A percentile compares a stretch with the other conserved stretches of the same genome.
Evolutionary conservation across 495 filamentous ascomycete genomes (phyloP).

Genomic region (Aspergillus taichungensis): DNA sequence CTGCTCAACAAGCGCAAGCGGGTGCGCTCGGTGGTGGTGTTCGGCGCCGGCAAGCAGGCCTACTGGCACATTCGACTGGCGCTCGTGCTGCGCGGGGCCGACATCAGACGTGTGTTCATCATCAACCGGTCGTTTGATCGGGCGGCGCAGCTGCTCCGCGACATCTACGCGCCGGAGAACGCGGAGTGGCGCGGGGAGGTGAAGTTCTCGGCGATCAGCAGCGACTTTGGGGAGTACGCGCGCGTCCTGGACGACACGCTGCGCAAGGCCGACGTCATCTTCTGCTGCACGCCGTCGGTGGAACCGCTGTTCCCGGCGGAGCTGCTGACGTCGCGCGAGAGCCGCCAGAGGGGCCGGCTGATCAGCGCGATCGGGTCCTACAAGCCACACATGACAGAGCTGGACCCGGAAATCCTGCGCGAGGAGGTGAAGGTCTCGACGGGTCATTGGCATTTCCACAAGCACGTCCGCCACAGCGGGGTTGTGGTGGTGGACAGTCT

Average conservation of each 20-base stretch:
- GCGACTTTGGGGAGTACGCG: constrained; percentile 60
- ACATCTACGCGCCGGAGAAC: constrained; percentile 46
- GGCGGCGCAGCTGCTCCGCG: constrained; percentile 44
- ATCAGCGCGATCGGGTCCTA: constrained; percentile 80
- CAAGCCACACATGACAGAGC: constrained; percentile 74
- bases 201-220: constrained; percentile 62
- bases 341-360: constrained; percentile 64
- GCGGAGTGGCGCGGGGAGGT: constrained; percentile 48
- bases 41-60: constrained; percentile 86
- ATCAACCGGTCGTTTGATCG: constrained; percentile 65
- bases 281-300: constrained; percentile 63
- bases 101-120: constrained; percentile 70
- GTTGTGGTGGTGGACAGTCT: constrained; percentile 78
- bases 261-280: constrained; percentile 63
- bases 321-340: constrained; percentile 58
- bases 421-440: constrained; percentile 53
- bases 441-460: constrained; percentile 53
- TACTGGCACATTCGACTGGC: constrained; percentile 88
- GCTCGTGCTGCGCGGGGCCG: constrained; percentile 59
- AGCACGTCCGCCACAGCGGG: constrained; percentile 61
- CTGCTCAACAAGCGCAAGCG: constrained; percentile 60
- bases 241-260: constrained; percentile 59
- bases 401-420: constrained; percentile 64
- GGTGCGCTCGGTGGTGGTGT: constrained; percentile 68
- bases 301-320: constrained; percentile 54